Evolutionary conservation across 805 yeast species (phyloP), one percentile per base, ranked within the genome.

Genomic region (Hemisphaericaspora nanyangensis): DNA sequence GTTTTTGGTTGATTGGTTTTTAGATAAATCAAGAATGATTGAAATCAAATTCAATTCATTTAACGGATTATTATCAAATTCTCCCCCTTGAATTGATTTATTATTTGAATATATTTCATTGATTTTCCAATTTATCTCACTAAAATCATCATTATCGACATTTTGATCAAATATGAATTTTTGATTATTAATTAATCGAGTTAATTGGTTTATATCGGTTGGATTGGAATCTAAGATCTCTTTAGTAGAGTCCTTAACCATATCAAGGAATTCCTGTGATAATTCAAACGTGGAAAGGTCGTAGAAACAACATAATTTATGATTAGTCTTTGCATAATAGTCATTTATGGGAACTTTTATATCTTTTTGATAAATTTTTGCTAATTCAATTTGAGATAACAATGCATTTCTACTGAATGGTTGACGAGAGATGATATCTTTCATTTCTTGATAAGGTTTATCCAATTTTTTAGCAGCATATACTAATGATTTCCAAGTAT

Each of bases 51-150:
- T 57, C 34, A 85, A 73, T 39, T 82, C 87, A 44, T 83, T 80
- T 6, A 84, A 85, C 2, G 78, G 55, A 45, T 81, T 83, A 55
- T 82, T 84, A 54, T 89, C 96, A 29, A 83, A 82, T 39, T 68
- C 72, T 34, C 68, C 63, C 46, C 42, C 19, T 51, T 34, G 34
- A 73, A 58, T 27, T 68, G 54, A 13, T 50, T 56, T 42, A 58
- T 63, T 39, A 31, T 45, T 44, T 38, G 46, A 38, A 29, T 17
- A 67, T 49, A 44, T 59, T 60, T 44, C 38, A 31, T 49, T 50
- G 13, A 54, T 44, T 18, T 43, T 39, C 54, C 52, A 50, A 31
- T 43, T 49, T 8, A 12, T 22, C 11, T 22, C 26, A 12, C 8
- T 22, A 22, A 8, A 22, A 22, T 22, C 26, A 22, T 22, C 26